Evolutionary conservation across 495 filamentous ascomycete species (phyloP).

Genomic region (Neurospora sp.): DNA sequence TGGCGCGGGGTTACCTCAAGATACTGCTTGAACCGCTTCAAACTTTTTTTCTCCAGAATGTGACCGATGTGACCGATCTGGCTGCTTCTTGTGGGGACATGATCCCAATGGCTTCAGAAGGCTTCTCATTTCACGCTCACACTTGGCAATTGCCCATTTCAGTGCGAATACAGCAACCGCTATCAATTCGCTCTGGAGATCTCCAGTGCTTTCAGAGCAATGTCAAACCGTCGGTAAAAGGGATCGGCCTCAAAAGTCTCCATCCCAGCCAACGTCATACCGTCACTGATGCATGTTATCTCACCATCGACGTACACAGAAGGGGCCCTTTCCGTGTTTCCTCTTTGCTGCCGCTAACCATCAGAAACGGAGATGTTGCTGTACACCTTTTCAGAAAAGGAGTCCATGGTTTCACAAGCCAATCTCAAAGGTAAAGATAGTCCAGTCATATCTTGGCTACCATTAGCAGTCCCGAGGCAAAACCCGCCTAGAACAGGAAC

Average conservation of each 20-base stretch:
- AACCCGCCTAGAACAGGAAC: neutral
- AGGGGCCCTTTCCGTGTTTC: neutral
- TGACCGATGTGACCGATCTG: neutral
- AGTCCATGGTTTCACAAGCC: neutral
- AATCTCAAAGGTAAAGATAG: neutral
- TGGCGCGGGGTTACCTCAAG: neutral
- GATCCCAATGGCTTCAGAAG: neutral
- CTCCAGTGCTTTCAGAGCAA: neutral
- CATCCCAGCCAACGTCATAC: neutral
- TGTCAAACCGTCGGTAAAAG: neutral
- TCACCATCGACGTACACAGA: neutral
- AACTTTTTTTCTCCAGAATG: neutral
- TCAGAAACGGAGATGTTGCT: neutral
- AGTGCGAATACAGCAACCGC: neutral
- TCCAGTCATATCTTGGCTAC: neutral
- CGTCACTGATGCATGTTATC: slow-evolving; percentile 17
- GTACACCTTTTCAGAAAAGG: neutral
- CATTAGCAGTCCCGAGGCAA: neutral
- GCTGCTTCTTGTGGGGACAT: neutral
- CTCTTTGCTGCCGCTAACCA: neutral
- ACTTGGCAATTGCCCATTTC: neutral
- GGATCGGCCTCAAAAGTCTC: neutral
- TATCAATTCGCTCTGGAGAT: neutral
- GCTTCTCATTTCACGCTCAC: neutral
- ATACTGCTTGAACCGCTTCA: neutral